Evolutionary conservation across 176 grass and related monocot species (phyloP).

Genomic region (Metroxylon sagu): DNA sequence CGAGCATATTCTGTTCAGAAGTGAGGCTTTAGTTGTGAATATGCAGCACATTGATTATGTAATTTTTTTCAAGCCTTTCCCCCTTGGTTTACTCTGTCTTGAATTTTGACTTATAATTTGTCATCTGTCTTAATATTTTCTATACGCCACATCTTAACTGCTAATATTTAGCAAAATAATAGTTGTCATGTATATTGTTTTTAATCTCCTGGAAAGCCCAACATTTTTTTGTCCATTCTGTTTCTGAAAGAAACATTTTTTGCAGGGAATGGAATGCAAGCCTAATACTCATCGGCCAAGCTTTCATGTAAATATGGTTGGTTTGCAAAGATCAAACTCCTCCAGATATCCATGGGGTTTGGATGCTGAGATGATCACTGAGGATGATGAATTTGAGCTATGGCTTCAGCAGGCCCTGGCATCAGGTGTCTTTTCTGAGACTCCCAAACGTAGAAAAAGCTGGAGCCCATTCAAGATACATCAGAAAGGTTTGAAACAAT

Average conservation of each 20-base stretch:
- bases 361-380: conserved; percentile 81
- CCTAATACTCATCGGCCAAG: conserved; percentile 93
- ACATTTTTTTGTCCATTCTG: background rate
- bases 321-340: conserved; percentile 43
- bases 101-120: too few species aligned
- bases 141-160: too few species aligned
- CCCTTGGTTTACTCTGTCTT: too few species aligned
- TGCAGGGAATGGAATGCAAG: conserved; percentile 91
- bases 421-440: conserved; percentile 75
- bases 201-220: background rate
- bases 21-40: too few species aligned
- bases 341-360: conserved; percentile 84
- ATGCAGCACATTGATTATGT: too few species aligned
- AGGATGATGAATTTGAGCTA: conserved; percentile 78
- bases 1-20: too few species aligned
- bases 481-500: conserved; percentile 76
- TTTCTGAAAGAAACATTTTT: conserved; percentile 1
- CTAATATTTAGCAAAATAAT: too few species aligned
- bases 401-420: conserved; percentile 93
- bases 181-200: background rate
- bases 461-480: conserved; percentile 93
- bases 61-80: too few species aligned
- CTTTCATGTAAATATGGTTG: conserved; percentile 98
- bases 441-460: conserved; percentile 88
- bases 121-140: too few species aligned